These are phyloP conservation scores for Psilocybe cyanescens DNA, from an alignment of 768 basidiomycete genomes.

Conservation along the genomic window DNA sequence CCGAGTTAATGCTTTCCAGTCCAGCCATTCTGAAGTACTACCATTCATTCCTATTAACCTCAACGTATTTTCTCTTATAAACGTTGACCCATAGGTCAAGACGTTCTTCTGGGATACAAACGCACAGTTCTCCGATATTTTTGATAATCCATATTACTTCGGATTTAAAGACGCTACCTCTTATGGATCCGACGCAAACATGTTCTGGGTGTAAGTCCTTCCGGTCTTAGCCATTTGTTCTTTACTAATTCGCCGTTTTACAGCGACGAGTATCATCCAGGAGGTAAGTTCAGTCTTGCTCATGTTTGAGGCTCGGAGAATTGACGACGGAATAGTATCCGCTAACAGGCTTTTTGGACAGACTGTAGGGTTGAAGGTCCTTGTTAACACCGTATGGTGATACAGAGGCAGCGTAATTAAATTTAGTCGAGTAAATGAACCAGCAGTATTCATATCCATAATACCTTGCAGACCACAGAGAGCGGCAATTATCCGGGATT, in stretches of 20 bases:
- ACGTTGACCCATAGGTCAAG: constrained; percentile 34
- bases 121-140: constrained; percentile 49
- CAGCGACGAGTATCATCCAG: constrained; percentile 59
- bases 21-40: constrained; percentile 47
- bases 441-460: no score
- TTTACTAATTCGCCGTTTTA: not conserved
- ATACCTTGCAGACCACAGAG: no score
- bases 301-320: not conserved
- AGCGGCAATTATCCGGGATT: no score
- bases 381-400: constrained; percentile 24
- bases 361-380: constrained; percentile 18
- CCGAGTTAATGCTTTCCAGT: constrained; percentile 43
- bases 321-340: constrained; percentile 29
- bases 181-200: constrained; percentile 43
- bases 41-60: not conserved
- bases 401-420: no score
- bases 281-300: constrained; percentile 37
- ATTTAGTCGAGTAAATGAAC: no score
- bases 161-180: constrained; percentile 59
- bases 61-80: no score
- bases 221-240: no score
- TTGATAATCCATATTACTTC: constrained; percentile 50
- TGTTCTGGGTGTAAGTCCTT: constrained; percentile 59
- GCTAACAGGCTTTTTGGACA: constrained; percentile 40
- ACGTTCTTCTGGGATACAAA: constrained; percentile 57